A percentile compares a stretch with the other conserved stretches of the same genome.
Evolutionary conservation across 2,329 filamentous ascomycete genomes (phyloP).

Genomic region (Neocatenulostroma microsporum): DNA sequence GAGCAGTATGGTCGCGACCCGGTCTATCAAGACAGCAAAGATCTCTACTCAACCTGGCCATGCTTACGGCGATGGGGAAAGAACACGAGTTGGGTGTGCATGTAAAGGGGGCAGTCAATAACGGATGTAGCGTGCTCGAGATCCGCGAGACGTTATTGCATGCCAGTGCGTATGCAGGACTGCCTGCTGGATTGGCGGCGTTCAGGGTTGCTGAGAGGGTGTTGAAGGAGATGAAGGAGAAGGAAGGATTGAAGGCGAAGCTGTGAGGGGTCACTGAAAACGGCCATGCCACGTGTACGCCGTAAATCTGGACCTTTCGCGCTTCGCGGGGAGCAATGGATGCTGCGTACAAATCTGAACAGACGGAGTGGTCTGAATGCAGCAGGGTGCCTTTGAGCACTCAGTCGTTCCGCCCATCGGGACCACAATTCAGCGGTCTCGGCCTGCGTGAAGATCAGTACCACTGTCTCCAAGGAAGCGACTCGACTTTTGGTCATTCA

Average conservation of each 20-base stretch:
- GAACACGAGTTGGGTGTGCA: conserved; percentile 5
- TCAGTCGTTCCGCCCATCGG: too few relatives aligned
- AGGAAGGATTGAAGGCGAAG: conserved; percentile 5
- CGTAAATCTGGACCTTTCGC: too few relatives aligned
- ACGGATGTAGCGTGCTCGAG: conserved; percentile 4
- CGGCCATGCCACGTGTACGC: too few relatives aligned
- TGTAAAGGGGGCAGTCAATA: conserved; percentile 5
- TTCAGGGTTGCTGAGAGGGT: conserved; percentile 7
- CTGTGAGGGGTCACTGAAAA: too few relatives aligned
- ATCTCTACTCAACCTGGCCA: conserved; percentile 4
- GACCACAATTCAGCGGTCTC: too few relatives aligned
- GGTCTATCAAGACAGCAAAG: conserved; percentile 4
- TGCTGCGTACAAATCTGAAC: too few relatives aligned
- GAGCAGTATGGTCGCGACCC: conserved; percentile 5
- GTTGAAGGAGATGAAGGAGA: conserved; percentile 5
- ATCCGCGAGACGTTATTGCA: conserved; percentile 6
- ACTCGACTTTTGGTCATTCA: too few relatives aligned
- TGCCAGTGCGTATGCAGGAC: conserved; percentile 3
- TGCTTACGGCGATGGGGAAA: conserved; percentile 7
- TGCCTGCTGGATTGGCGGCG: conserved; percentile 4
- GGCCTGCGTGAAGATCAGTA: too few relatives aligned
- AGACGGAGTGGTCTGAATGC: too few relatives aligned
- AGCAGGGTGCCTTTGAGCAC: too few relatives aligned
- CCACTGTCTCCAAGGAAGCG: too few relatives aligned
- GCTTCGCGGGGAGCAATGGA: too few relatives aligned